phyloP scores from a whole-genome alignment of 805 yeast genomes.

The Jamesozyma hellenica region DNA sequence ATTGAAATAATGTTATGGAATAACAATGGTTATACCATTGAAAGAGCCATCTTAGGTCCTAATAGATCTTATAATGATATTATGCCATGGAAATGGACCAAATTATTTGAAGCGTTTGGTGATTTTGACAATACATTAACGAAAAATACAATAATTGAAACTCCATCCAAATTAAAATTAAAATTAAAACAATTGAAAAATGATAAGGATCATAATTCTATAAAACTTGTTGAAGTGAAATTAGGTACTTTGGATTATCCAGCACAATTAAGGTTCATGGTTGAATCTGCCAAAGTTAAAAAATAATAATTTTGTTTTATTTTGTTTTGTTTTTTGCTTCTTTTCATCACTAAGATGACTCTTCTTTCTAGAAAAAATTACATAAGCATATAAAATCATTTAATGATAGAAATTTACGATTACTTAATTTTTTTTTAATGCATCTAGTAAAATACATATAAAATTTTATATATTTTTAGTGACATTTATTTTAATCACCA shows the following conservation, averaged over 20 bases:
- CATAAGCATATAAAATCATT: too few relatives aligned
- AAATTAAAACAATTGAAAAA: constrained; percentile 32
- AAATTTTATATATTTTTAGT: too few relatives aligned
- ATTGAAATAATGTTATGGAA: constrained; percentile 70
- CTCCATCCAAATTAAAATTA: constrained; percentile 31
- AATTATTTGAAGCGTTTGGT: constrained; percentile 57
- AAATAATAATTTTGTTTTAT: too few relatives aligned
- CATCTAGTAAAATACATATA: too few relatives aligned
- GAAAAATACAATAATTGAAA: constrained; percentile 29
- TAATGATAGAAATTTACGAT: too few relatives aligned
- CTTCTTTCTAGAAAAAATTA: too few relatives aligned
- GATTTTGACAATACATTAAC: constrained; percentile 31
- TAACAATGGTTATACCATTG: constrained; percentile 85
- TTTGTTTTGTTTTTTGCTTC: too few relatives aligned
- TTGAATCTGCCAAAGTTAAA: constrained; percentile 13
- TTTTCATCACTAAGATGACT: too few relatives aligned
- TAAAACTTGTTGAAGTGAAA: constrained; percentile 50
- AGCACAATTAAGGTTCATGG: constrained; percentile 44
- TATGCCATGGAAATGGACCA: constrained; percentile 72
- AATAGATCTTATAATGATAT: constrained; percentile 72
- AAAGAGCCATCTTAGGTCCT: constrained; percentile 76
- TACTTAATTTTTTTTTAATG: too few relatives aligned
- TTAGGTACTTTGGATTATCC: constrained; percentile 57
- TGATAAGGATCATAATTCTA: constrained; percentile 25
- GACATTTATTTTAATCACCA: too few relatives aligned